Percentiles rank a stretch among this genome's conserved stretches.
Evolutionary conservation across 768 basidiomycete species (phyloP).

Genomic region (Xerocomellus chrysenteron): DNA sequence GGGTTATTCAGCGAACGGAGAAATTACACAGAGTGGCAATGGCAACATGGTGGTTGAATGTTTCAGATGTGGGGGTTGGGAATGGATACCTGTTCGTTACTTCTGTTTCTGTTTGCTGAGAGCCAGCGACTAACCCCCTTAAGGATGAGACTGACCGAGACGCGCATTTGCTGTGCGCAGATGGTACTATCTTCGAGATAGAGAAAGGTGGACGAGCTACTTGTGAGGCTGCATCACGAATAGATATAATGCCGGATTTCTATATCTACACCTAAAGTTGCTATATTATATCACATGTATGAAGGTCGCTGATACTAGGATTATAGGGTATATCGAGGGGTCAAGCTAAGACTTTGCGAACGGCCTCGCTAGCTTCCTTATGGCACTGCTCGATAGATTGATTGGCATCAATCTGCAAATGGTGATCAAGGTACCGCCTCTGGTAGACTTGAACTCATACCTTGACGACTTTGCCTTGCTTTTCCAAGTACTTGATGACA

Average conservation of each 20-base stretch:
- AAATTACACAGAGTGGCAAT: conserved; percentile 39
- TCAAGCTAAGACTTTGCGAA: conserved; percentile 47
- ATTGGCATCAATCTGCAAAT: conserved; percentile 63
- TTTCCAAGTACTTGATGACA: conserved; percentile 81
- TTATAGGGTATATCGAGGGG: conserved; percentile 5
- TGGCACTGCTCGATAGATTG: conserved; percentile 72
- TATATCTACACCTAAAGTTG: conserved; percentile 44
- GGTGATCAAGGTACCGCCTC: not conserved
- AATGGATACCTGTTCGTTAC: conserved; percentile 76
- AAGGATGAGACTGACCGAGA: conserved; percentile 59
- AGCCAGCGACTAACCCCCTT: conserved; percentile 1
- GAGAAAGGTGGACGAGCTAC: conserved; percentile 56
- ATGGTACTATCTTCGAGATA: conserved; percentile 71
- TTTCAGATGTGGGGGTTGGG: conserved; percentile 75
- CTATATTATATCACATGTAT: not conserved
- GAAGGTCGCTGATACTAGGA: not conserved
- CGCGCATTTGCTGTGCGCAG: conserved; percentile 76
- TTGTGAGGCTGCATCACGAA: conserved; percentile 43
- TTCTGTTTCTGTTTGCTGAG: not conserved
- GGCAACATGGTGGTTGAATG: conserved; percentile 72
- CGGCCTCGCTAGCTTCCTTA: conserved; percentile 50
- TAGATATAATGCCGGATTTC: conserved; percentile 38
- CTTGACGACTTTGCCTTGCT: conserved; percentile 70
- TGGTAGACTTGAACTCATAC: conserved; percentile 37
- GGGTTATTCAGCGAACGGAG: conserved; percentile 49